Base-by-base conservation (phyloP, 2,329 filamentous ascomycete species). In the Dryadomyces quercivorus region DNA sequence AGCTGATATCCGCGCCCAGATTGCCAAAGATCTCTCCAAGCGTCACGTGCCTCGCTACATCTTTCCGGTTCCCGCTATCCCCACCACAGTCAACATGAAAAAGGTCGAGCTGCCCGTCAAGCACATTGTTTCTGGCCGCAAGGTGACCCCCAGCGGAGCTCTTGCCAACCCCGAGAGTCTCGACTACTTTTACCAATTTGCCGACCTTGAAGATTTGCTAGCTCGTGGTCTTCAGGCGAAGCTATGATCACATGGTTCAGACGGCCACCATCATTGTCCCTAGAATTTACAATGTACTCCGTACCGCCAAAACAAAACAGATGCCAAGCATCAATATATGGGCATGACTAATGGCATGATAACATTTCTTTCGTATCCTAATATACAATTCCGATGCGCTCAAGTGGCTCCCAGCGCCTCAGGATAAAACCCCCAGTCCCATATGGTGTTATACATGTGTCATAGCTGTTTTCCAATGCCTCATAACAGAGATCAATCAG, bases 31-130 rank as follows among this genome's bases (percentile, higher is more conserved):
- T 59, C 69, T 84, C 63, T 87, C 83, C 45, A 82, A 83, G 65
- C 72, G 88, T 53, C 88, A 92, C 69, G 84, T 92, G 15, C 88
- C 88, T 1, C 83, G 75, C 64, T 89, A 83, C 65, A 75, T 93
- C 20, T 92, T 92, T 65, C 82, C 89, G 70, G 88, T 86, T 7
- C 83, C 82, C 18, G 88, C 87, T 61, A 90, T 93, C 64, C 88
- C 88, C 82, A 86, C 83, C 0, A 93, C 88, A 0, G 82, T 93
- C 58, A 93, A 92, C 64, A 69, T 88, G 51, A 93, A 93, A 66
- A 93, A 93, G 67, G 88, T 93, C 4, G 88, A 93, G 66, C 62
- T 93, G 52, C 87, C 87, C 0, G 85, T 93, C 34, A 93, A 93
- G 70, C 84, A 88, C 63, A 93, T 93, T 59, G 83, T 93, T 1